Percentiles rank a stretch among this genome's conserved stretches.
Evolutionary conservation across 2,329 filamentous ascomycete genomes (phyloP).

Genomic region (Aspergillus eucalypticola): DNA sequence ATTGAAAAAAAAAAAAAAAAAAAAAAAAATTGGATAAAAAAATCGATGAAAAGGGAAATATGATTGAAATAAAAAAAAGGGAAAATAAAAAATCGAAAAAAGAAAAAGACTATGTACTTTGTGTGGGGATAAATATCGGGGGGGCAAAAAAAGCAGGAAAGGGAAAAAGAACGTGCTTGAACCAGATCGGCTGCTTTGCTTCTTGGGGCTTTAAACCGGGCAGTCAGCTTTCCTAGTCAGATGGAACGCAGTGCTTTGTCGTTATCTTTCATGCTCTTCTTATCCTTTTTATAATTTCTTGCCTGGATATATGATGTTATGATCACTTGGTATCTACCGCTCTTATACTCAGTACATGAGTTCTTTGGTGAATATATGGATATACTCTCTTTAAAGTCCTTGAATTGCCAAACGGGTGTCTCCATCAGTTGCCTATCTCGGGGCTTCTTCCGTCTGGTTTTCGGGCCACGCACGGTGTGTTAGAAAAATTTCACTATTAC

Average conservation of each 20-base stretch:
- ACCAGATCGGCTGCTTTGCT: constrained; percentile 26
- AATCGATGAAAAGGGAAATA: constrained; percentile 3
- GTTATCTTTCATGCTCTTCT: background rate
- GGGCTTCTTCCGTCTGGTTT: constrained; percentile 18
- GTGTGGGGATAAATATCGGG: constrained; percentile 37
- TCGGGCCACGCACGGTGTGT: constrained; percentile 16
- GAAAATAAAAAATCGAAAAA: constrained; percentile 19
- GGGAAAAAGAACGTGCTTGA: constrained; percentile 29
- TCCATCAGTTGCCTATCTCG: constrained; percentile 14
- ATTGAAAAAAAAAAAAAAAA: constrained; percentile 14
- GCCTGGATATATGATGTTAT: too few relatives aligned
- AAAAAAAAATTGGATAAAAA: constrained; percentile 19
- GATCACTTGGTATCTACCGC: too few relatives aligned
- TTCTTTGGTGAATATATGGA: background rate
- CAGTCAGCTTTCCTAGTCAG: constrained; percentile 13
- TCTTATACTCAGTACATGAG: background rate
- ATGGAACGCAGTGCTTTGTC: constrained; percentile 13
- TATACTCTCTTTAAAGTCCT: background rate
- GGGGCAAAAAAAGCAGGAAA: constrained; percentile 21
- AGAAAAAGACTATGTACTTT: constrained; percentile 19
- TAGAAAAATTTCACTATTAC: constrained; percentile 13
- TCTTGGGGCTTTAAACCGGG: constrained; percentile 21
- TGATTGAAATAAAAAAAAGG: constrained; percentile 19
- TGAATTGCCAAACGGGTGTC: background rate
- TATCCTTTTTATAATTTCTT: too few relatives aligned